Base-by-base conservation (phyloP, 139 green algal species). In the Tetraselmis chui region DNA sequence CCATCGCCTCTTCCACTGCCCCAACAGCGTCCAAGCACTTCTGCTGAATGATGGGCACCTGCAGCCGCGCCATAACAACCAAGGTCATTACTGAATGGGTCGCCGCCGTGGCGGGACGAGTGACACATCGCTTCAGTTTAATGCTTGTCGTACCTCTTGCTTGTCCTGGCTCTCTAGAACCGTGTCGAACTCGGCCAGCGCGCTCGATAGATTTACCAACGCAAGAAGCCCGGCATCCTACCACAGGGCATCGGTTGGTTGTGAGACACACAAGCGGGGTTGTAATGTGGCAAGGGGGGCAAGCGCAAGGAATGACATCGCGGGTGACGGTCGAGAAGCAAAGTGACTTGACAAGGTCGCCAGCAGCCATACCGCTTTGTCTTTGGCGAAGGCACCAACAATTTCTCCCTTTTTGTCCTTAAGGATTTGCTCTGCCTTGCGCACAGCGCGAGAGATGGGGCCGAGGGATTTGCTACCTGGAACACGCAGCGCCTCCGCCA, bases 1-100 rank as follows among this genome's bases (percentile, higher is more conserved):
- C 93, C 95, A 99, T 98, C 31, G 91, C 88, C 89, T 98, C 92
- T 89, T 99, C 94, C n/a, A 97, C 89, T 1, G 82, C 29, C 23
- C 92, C 89, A 24, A 99, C 93, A 79, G 93, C 93, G 27, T 84
- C 83, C 76, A 99, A 90, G 24, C 89, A 87, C 87, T 97, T 89
- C 81, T 96, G 92, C 90, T 98, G 94, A 81, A 92, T 90, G 28
- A 92, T 67, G 0, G 93, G 92, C 58, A 97, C 87, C 31, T 86
- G 29, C 5, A 67, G 45, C 45, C 5, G 11, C 45, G 11, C 11
- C 45, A 67, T 67, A n/a, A n/a, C n/a, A n/a, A n/a, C n/a, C n/a
- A n/a, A n/a, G n/a, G n/a, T n/a, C n/a, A n/a, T n/a, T n/a, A n/a
- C n/a, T n/a, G n/a, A n/a, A n/a, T n/a, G n/a, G n/a, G n/a, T n/a